Conservation (phyloP, 1,284 basidiomycete genomes). For the Tylopilus sp. region DNA sequence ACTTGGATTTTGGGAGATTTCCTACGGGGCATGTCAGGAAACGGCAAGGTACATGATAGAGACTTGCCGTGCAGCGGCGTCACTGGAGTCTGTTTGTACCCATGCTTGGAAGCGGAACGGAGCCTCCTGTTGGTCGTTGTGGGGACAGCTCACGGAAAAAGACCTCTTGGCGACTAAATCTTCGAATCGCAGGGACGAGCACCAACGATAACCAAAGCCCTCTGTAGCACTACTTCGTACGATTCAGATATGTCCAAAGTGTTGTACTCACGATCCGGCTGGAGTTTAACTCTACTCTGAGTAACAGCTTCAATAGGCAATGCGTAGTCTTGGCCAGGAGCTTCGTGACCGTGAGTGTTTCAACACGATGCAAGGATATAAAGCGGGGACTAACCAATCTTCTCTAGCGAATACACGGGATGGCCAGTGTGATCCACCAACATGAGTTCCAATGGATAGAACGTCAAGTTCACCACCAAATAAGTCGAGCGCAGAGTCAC, state of each 20-base stretch:
- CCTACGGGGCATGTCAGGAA: constrained; percentile 38
- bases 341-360: constrained; percentile 32
- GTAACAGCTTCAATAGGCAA: constrained; percentile 91
- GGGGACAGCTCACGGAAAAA: constrained; percentile 83
- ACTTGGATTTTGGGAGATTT: constrained; percentile 83
- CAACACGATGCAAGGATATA: background rate
- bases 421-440: constrained; percentile 84
- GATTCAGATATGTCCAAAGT: constrained; percentile 5
- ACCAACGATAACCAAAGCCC: constrained; percentile 95
- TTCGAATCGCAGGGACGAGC: constrained; percentile 85
- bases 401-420: constrained; percentile 76
- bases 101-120: constrained; percentile 95
- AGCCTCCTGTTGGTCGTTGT: constrained; percentile 77
- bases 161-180: constrained; percentile 78
- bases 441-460: constrained; percentile 91
- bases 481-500: constrained; percentile 95
- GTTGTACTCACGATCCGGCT: constrained; percentile 79
- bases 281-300: constrained; percentile 77
- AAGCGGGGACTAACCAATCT: constrained; percentile 58
- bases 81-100: constrained; percentile 74
- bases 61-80: constrained; percentile 54
- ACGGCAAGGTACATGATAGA: background rate
- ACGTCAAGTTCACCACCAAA: constrained; percentile 86
- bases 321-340: constrained; percentile 84
- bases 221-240: constrained; percentile 44